Conservation (phyloP, 441 rosid genomes). For the Syzygium syzygioides region DNA sequence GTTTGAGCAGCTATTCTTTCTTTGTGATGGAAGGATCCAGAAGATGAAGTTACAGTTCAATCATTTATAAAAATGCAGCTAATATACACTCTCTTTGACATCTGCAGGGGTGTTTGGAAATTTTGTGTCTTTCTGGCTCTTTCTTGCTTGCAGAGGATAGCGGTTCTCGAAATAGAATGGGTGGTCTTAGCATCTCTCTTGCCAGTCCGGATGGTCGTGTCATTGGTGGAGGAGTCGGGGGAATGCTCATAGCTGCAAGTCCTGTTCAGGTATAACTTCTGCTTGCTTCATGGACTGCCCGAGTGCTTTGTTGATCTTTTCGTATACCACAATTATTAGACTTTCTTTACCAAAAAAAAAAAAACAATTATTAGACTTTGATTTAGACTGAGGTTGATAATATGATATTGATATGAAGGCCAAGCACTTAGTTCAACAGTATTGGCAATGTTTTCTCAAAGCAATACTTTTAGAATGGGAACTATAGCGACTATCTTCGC, state of each 20-base stretch:
- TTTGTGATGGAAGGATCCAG: not conserved
- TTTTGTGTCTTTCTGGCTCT: slow-evolving; percentile 78
- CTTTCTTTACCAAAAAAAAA: too few relatives aligned
- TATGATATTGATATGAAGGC: not conserved
- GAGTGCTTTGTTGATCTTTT: not conserved
- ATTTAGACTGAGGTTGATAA: not conserved
- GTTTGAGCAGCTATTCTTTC: slow-evolving; percentile 21
- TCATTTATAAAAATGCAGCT: not conserved
- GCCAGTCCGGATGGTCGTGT: slow-evolving; percentile 94
- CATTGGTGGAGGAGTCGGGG: slow-evolving; percentile 89
- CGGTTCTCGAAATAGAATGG: slow-evolving; percentile 54
- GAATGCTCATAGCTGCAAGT: slow-evolving; percentile 82
- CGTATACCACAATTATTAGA: not conserved
- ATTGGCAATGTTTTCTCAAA: not conserved
- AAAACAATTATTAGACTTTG: not conserved
- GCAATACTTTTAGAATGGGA: not conserved
- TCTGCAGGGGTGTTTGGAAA: slow-evolving; percentile 80
- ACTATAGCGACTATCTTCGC: not conserved
- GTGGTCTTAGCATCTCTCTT: slow-evolving; percentile 73
- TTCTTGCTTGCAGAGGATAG: slow-evolving; percentile 45
- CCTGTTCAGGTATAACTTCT: slow-evolving; percentile 60
- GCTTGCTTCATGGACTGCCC: not conserved
- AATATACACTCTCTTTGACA: not conserved
- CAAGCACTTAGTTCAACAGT: not conserved
- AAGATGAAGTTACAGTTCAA: not conserved